phyloP scores from a whole-genome alignment of 2,329 filamentous ascomycete species.

The Xylariaceae sp. region DNA sequence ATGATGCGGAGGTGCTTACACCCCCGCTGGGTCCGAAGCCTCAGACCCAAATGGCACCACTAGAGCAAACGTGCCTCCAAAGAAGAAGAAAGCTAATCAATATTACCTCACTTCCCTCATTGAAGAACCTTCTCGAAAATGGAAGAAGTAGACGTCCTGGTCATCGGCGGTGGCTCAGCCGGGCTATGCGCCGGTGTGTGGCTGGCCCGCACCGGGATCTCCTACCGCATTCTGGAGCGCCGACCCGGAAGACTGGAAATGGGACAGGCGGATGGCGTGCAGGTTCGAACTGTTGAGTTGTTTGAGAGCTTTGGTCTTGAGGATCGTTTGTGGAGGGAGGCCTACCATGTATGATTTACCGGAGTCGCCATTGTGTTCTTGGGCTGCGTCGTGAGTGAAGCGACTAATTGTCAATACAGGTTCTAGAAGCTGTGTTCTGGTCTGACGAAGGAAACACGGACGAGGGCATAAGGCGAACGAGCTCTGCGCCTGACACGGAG shows the following conservation, averaged over 20 bases:
- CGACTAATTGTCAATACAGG: too few species aligned
- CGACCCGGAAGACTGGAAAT: constrained; percentile 49
- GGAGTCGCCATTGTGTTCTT: too few species aligned
- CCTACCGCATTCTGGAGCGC: constrained; percentile 55
- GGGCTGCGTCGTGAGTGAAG: too few species aligned
- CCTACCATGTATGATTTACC: constrained; percentile 47
- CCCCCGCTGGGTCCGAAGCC: too few species aligned
- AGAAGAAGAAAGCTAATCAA: too few species aligned
- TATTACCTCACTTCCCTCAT: neutral
- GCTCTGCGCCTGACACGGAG: constrained; percentile 50
- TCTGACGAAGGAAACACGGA: constrained; percentile 21
- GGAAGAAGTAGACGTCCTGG: constrained; percentile 47
- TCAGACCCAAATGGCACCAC: too few species aligned
- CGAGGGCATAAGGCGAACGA: constrained; percentile 40
- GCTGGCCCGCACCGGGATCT: constrained; percentile 55
- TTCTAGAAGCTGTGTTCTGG: constrained; percentile 58
- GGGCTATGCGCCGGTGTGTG: constrained; percentile 59
- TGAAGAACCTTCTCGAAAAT: neutral
- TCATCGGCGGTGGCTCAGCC: constrained; percentile 58
- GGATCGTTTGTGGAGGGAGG: constrained; percentile 51
- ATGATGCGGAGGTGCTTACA: too few species aligned
- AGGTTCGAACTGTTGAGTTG: constrained; percentile 58
- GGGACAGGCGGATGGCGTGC: constrained; percentile 62
- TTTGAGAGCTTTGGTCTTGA: constrained; percentile 57
- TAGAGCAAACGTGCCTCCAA: too few species aligned